Evolutionary conservation across 1,139 yeast genomes (phyloP).

Genomic region (Scheffersomyces segobiensis): DNA sequence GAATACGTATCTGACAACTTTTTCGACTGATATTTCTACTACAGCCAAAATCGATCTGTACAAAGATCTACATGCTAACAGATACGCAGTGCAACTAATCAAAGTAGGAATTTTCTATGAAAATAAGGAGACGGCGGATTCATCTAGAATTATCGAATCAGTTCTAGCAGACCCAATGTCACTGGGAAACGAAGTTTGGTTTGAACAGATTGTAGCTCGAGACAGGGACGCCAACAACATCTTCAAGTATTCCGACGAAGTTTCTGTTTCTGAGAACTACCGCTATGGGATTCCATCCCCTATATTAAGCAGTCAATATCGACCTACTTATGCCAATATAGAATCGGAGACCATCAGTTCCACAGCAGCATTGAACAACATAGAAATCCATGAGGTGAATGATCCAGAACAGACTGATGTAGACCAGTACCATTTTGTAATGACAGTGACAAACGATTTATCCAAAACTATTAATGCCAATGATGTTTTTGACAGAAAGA

Average conservation of each 20-base stretch:
- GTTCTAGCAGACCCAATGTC: slow-evolving; percentile 47
- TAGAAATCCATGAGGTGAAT: slow-evolving; percentile 33
- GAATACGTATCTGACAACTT: slow-evolving; percentile 17
- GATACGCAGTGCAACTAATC: slow-evolving; percentile 11
- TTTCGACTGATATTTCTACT: slow-evolving; percentile 28
- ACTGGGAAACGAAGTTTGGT: slow-evolving; percentile 33
- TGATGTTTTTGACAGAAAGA: slow-evolving; percentile 19
- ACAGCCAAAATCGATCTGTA: slow-evolving; percentile 17
- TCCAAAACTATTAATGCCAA: slow-evolving; percentile 18
- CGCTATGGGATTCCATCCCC: slow-evolving; percentile 33
- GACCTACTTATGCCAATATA: slow-evolving; percentile 23
- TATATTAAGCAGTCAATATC: slow-evolving; percentile 26
- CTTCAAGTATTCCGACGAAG: slow-evolving; percentile 17
- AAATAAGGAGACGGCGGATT: slow-evolving; percentile 16
- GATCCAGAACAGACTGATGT: slow-evolving; percentile 5
- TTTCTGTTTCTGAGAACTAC: slow-evolving; percentile 7
- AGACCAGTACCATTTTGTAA: slow-evolving; percentile 27
- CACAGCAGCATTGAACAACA: slow-evolving; percentile 16
- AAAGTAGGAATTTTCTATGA: slow-evolving; percentile 33
- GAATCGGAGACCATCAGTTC: neutral
- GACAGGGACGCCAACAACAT: slow-evolving; percentile 16
- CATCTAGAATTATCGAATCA: slow-evolving; percentile 34
- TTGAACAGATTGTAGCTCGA: slow-evolving; percentile 23
- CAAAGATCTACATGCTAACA: slow-evolving; percentile 6
- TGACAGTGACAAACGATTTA: slow-evolving; percentile 31